These are phyloP conservation scores for Penicillium concentricum DNA, from an alignment of 2,329 filamentous ascomycete genomes.

Conservation along the genomic window DNA sequence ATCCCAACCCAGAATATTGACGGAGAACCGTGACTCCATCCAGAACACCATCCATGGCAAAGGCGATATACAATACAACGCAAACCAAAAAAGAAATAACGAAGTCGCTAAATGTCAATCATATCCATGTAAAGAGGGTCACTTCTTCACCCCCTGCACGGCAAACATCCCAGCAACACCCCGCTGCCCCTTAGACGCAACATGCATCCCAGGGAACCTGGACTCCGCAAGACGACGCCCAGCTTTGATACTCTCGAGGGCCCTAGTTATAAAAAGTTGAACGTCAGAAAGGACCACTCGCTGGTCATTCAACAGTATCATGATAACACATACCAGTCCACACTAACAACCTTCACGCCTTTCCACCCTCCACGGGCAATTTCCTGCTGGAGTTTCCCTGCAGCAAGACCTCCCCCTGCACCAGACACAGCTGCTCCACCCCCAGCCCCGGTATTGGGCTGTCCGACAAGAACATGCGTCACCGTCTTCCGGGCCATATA, in stretches of 20 bases:
- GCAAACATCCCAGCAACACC: conserved; percentile 61
- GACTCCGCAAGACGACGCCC: conserved; percentile 73
- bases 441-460: conserved; percentile 46
- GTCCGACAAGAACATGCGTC: conserved; percentile 81
- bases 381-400: conserved; percentile 78
- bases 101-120: background rate
- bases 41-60: background rate
- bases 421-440: conserved; percentile 35
- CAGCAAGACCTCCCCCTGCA: conserved; percentile 72
- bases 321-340: conserved; percentile 65
- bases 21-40: background rate
- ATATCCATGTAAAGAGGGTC: background rate
- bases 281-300: conserved; percentile 20
- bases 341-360: conserved; percentile 73
- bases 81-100: background rate
- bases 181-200: conserved; percentile 61
- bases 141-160: conserved; percentile 2
- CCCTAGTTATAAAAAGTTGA: conserved; percentile 49
- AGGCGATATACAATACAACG: conserved; percentile 2
- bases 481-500: conserved; percentile 70
- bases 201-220: conserved; percentile 63
- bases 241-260: conserved; percentile 76
- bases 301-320: conserved; percentile 8
- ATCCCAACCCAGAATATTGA: background rate
- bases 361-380: conserved; percentile 66